Base-by-base conservation (phyloP, 225 moss, liverwort and hornwort genomes). In the Marchantia paleacea region DNA sequence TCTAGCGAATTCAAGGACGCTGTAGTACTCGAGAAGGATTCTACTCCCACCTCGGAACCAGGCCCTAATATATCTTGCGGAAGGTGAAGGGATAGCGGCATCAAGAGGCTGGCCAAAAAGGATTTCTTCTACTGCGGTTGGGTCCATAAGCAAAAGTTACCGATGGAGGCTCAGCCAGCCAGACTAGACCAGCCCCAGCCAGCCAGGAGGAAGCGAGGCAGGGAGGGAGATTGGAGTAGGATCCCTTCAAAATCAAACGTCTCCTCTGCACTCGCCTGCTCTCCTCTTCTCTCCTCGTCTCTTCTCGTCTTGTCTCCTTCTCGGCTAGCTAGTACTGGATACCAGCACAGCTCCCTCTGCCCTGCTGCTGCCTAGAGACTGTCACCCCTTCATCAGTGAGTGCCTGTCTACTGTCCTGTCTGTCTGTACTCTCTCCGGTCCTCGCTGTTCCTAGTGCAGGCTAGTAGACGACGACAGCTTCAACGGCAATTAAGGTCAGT, bases 1-100 rank as follows among this genome's bases (percentile, higher is more conserved):
- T 69, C 69, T 69, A 1, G 69, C 31, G 8, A 69, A 69, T 12
- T 69, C 69, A n/a, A 69, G 39, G 69, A 69, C 69, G 69, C 39
- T 69, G 69, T 69, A 69, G 16, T 69, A 69, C 69, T 47, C 69
- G 69, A 69, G 69, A 47, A 69, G 14, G 69, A 69, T 69, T 69
- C 69, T 69, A 69, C 69, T 69, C 69, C 69, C 69, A 15, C 69
- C 39, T 69, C 69, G 69, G 26, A 69, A 47, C 31, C 69, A 69
- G 69, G 69, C 69, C 69, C 39, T 69, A 69, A 69, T 69, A 69
- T 69, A 69, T 69, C 39, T 16, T 69, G 69, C 31, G 69, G 69
- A 69, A 69, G 69, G 69, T 31, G 69, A 69, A 47, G 69, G 39
- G 69, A 69, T 69, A 15, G 69, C 69, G 31, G 31, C 31, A 47